A percentile compares a stretch with the other conserved stretches of the same genome.
phyloP scores from a whole-genome alignment of 106 monocot genomes.

The Amphibolis antarctica region DNA sequence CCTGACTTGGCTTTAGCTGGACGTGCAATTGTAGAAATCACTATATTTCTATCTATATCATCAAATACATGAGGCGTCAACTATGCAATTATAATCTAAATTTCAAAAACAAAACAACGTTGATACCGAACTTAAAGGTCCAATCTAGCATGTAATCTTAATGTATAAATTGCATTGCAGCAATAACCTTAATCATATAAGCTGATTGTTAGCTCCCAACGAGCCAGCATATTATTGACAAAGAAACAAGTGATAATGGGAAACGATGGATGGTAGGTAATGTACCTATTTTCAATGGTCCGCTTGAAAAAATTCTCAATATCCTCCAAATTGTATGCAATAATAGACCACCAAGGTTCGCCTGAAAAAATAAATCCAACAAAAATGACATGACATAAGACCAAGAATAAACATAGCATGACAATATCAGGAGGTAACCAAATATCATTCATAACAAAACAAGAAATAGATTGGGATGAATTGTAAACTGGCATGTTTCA shows the following conservation, averaged over 20 bases:
- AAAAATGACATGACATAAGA: too few relatives aligned
- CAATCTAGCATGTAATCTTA: background rate
- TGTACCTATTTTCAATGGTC: constrained; percentile 80
- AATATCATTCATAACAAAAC: background rate
- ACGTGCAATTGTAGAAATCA: too few relatives aligned
- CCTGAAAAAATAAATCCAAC: constrained; percentile 29
- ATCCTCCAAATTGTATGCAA: constrained; percentile 65
- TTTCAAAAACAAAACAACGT: background rate
- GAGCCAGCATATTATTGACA: too few relatives aligned
- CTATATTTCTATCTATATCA: too few relatives aligned
- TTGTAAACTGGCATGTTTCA: too few relatives aligned
- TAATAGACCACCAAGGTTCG: constrained; percentile 81
- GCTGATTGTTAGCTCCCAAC: background rate
- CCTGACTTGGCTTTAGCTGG: too few relatives aligned
- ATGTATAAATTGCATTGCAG: background rate
- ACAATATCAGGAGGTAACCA: too few relatives aligned
- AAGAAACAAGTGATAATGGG: too few relatives aligned
- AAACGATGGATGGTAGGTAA: background rate
- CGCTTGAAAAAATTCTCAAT: constrained; percentile 87
- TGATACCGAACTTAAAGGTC: background rate
- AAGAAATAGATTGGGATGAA: background rate
- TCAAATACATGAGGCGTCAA: background rate
- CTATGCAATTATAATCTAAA: background rate
- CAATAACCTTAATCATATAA: background rate
- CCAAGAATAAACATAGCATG: too few relatives aligned